Evolutionary conservation across 78 protist genomes (phyloP), one percentile per base, ranked within the genome.

Genomic region (Dictyostelium intermedium): DNA sequence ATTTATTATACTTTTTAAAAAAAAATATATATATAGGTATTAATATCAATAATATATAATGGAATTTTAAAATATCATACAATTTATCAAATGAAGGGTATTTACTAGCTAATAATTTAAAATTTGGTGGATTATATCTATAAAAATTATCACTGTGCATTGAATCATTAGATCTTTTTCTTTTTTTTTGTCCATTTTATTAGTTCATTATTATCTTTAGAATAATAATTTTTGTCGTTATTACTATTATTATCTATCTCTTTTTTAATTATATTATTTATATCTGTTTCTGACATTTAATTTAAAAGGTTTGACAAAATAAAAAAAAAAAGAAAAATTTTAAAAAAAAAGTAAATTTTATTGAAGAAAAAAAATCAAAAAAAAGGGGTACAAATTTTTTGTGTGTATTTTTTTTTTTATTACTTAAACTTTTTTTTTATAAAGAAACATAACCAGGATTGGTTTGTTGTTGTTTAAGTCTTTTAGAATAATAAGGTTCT

Each of bases 371-470:
- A n/a, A n/a, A n/a, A n/a, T n/a, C n/a, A n/a, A n/a, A n/a, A n/a
- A n/a, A n/a, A n/a, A n/a, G n/a, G n/a, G n/a, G n/a, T n/a, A n/a
- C n/a, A n/a, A n/a, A n/a, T 53, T 53, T 13, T 53, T 53, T 53
- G 0, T 53, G 0, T 50, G 2, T 50, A 8, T 50, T 50, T 14
- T 53, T 16, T 53, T 53, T 53, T 2, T 53, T 53, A 1, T 5
- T 53, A 13, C 9, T 53, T 53, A 16, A 1, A 53, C 32, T n/a
- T n/a, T 39, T 37, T 10, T n/a, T 37, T 76, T 77, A 77, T 77
- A 77, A 77, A 41, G 45, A 41, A 89, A 89, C 94, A 89, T 89
- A 89, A 89, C 94, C 94, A n/a, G 94, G 94, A 81, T 89, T 89
- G 5, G 45, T 20, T 34, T 27, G 20, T 23, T 73, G 23, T 23